These are phyloP conservation scores for Citrullus mucosospermus DNA, from an alignment of 306 rosid species.

Conservation along the genomic window DNA sequence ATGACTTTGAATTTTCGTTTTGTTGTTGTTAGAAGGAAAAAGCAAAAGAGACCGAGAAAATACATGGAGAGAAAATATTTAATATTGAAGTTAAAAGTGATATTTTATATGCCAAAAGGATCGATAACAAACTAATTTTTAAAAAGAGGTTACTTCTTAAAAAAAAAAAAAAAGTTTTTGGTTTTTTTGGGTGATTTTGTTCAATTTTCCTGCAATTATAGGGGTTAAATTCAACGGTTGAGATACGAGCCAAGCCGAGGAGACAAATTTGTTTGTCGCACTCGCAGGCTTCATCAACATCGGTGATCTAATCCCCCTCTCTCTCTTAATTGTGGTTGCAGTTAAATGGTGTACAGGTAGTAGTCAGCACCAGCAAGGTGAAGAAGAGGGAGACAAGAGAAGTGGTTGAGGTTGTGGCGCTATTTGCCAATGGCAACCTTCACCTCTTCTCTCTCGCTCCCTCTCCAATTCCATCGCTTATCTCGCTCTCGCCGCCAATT, in stretches of 20 bases:
- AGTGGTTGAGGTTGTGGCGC: slow-evolving; percentile 15
- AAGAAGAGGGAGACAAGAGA: not conserved
- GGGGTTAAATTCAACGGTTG: not conserved
- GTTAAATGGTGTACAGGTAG: not conserved
- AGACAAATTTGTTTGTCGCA: not conserved
- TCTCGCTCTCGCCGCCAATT: not conserved
- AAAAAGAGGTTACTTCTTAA: no score
- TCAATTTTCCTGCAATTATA: no score
- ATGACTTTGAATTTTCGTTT: no score
- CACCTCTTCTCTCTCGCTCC: slow-evolving; percentile 37
- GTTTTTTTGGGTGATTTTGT: no score
- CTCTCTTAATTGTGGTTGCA: not conserved
- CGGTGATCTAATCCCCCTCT: not conserved
- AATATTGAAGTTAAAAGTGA: no score
- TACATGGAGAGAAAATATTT: no score
- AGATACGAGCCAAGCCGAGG: not conserved
- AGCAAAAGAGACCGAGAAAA: no score
- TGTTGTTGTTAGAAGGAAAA: no score
- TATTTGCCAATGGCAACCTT: slow-evolving; percentile 61
- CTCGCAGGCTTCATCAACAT: not conserved
- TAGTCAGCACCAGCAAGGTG: not conserved
- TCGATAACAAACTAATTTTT: no score
- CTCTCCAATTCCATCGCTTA: slow-evolving; percentile 9
- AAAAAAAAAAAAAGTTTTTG: no score
- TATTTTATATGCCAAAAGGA: no score